A percentile compares a stretch with the other conserved stretches of the same genome.
Evolutionary conservation across 495 filamentous ascomycete genomes (phyloP).

Genomic region (Hamigera avellanea): DNA sequence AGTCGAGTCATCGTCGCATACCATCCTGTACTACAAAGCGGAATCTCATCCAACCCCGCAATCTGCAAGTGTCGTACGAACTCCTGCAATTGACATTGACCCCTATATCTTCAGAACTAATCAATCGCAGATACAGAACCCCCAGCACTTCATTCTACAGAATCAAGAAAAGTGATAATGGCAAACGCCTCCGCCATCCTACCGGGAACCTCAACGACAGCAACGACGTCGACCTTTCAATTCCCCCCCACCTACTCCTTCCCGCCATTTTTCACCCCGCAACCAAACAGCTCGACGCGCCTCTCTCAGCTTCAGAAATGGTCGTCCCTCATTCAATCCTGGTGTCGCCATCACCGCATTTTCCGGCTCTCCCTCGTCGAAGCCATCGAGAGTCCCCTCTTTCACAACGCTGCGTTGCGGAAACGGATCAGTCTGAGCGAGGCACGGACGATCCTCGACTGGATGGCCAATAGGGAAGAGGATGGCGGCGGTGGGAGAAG

Average conservation of each 20-base stretch:
- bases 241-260: conserved; percentile 38
- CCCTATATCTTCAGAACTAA: too few species aligned
- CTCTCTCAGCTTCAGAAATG: conserved; percentile 72
- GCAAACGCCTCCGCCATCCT: too few species aligned
- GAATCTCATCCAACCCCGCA: too few species aligned
- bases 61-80: too few species aligned
- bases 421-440: conserved; percentile 51
- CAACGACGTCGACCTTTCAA: conserved; percentile 17
- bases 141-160: too few species aligned
- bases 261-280: conserved; percentile 50
- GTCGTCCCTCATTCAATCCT: conserved; percentile 73
- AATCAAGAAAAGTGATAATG: too few species aligned
- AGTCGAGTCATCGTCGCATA: too few species aligned
- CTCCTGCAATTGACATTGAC: too few species aligned
- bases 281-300: conserved; percentile 66
- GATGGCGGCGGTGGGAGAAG: conserved; percentile 42
- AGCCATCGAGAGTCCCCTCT: conserved; percentile 46
- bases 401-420: conserved; percentile 37
- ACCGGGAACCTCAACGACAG: conserved; percentile 1
- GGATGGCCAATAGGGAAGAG: conserved; percentile 55
- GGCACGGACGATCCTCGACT: conserved; percentile 56
- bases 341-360: conserved; percentile 64
- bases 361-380: conserved; percentile 59
- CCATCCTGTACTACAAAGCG: too few species aligned
- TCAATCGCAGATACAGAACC: too few species aligned